A percentile compares a stretch with the other conserved stretches of the same genome.
phyloP scores from a whole-genome alignment of 352 stramenopile species.

The Phytophthora kernoviae region DNA sequence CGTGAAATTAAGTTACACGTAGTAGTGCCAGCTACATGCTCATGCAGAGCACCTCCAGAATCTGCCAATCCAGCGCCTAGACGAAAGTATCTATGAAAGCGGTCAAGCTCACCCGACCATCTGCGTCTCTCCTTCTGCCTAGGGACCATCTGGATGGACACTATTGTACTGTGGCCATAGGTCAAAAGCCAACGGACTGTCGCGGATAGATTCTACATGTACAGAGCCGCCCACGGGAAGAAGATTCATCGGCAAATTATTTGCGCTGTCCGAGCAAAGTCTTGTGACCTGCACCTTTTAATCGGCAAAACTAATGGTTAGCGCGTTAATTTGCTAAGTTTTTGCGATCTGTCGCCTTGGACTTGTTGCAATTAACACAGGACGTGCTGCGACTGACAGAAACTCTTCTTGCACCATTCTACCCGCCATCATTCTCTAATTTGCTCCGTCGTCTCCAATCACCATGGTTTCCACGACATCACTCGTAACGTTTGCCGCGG shows the following conservation, averaged over 20 bases:
- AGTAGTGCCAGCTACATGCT: no score
- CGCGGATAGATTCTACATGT: conserved; percentile 17
- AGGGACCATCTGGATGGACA: no score
- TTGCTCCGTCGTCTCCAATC: background rate
- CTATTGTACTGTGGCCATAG: no score
- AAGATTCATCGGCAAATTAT: background rate
- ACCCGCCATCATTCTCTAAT: conserved; percentile 13
- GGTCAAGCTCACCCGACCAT: no score
- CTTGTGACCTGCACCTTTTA: no score
- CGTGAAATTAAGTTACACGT: no score
- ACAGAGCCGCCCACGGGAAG: conserved; percentile 8
- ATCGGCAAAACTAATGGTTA: conserved; percentile 6
- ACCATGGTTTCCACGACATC: conserved; percentile 20
- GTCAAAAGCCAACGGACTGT: no score
- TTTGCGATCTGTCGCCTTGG: conserved; percentile 16
- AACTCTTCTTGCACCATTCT: background rate
- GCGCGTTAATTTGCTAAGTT: conserved; percentile 13
- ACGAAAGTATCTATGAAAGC: no score
- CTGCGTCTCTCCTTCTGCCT: no score
- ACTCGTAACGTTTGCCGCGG: conserved; percentile 4
- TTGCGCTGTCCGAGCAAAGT: conserved; percentile 6
- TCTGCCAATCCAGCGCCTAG: no score
- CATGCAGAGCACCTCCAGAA: no score
- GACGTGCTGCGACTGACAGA: conserved; percentile 7
- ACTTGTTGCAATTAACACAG: no score